Conservation (phyloP, 1,284 basidiomycete species). For the Schizophyllum amplum region DNA sequence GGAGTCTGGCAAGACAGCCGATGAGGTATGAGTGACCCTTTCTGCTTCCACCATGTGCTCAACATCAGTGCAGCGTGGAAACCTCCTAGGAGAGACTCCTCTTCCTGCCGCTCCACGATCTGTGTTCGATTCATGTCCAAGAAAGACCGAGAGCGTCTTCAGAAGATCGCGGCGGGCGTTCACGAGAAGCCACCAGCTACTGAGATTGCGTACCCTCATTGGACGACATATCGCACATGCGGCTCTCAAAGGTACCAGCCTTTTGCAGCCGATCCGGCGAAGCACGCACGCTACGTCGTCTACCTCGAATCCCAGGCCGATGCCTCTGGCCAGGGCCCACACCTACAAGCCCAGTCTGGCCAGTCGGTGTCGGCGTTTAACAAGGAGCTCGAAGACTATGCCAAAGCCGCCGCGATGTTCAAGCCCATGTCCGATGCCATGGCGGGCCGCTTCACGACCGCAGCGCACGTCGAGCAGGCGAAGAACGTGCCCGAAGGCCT, state of each 20-base stretch:
- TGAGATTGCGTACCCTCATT: constrained; percentile 49
- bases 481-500: constrained; percentile 65
- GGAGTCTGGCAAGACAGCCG: constrained; percentile 51
- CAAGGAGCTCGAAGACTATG: constrained; percentile 81
- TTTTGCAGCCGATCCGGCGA: constrained; percentile 68
- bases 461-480: constrained; percentile 53
- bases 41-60: background rate
- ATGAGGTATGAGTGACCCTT: constrained; percentile 44
- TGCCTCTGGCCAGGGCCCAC: constrained; percentile 30
- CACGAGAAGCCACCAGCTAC: constrained; percentile 12
- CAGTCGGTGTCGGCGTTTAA: constrained; percentile 66
- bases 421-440: constrained; percentile 90
- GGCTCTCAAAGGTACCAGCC: constrained; percentile 89
- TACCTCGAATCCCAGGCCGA: constrained; percentile 75
- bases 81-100: constrained; percentile 74
- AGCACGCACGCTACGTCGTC: constrained; percentile 80
- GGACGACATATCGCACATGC: constrained; percentile 78
- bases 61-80: constrained; percentile 53
- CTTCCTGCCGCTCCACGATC: constrained; percentile 66
- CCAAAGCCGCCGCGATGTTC: constrained; percentile 83
- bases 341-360: constrained; percentile 39
- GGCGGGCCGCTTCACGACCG: constrained; percentile 86
- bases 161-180: constrained; percentile 41
- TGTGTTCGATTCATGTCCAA: constrained; percentile 91
- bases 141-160: constrained; percentile 82